A percentile compares a stretch with the other conserved stretches of the same genome.
Evolutionary conservation across 495 filamentous ascomycete genomes (phyloP).

Genomic region (Lasiosphaeris hirsuta): DNA sequence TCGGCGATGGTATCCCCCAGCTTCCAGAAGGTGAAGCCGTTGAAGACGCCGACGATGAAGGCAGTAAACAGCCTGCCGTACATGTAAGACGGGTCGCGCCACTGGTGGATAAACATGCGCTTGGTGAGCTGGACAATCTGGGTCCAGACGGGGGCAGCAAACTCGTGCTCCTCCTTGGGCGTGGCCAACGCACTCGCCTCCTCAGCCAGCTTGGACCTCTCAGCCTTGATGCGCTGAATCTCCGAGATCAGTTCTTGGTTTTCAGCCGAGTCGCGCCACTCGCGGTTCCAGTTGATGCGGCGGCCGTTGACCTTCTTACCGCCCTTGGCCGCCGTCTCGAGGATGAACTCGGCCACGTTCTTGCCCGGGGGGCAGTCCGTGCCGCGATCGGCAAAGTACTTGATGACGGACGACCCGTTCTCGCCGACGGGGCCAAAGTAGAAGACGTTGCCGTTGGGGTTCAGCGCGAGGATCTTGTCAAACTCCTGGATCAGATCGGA

Average conservation of each 20-base stretch:
- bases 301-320: conserved; percentile 64
- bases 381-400: conserved; percentile 58
- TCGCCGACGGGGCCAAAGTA: conserved; percentile 64
- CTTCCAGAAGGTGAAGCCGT: conserved; percentile 84
- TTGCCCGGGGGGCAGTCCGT: conserved; percentile 62
- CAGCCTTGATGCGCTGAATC: conserved; percentile 60
- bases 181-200: background rate
- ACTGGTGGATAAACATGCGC: conserved; percentile 75
- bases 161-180: conserved; percentile 24
- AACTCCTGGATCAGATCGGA: conserved; percentile 74
- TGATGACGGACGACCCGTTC: conserved; percentile 43
- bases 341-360: conserved; percentile 83
- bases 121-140: conserved; percentile 50
- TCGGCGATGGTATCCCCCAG: conserved; percentile 63
- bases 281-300: conserved; percentile 73
- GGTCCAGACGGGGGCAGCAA: conserved; percentile 31
- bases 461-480: conserved; percentile 66
- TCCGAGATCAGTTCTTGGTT: conserved; percentile 61
- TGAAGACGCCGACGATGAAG: conserved; percentile 60
- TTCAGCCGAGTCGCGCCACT: conserved; percentile 73
- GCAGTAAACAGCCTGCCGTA: conserved; percentile 61
- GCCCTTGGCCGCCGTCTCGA: conserved; percentile 74
- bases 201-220: conserved; percentile 31
- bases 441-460: conserved; percentile 64
- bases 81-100: conserved; percentile 73